Evolutionary conservation across 495 filamentous ascomycete genomes (phyloP), one percentile per base, ranked within the genome.

Genomic region (Trichocladium antarcticum): DNA sequence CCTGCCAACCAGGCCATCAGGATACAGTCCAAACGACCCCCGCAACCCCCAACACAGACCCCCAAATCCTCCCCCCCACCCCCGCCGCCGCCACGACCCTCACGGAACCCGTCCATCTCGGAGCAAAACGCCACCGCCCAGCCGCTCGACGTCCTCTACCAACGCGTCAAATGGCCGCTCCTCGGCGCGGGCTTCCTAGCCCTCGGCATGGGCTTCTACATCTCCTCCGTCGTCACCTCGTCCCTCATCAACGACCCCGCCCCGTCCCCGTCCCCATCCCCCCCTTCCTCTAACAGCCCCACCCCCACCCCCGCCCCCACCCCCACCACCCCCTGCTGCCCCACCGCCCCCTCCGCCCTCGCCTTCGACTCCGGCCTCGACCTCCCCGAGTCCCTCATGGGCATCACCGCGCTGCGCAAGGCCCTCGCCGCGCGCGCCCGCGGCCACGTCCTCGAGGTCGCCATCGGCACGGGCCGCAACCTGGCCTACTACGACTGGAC

Each of bases 391-490:
- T 72, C 69, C 48, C 63, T 79, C 9, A 80, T 78, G 71, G 78
- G 86, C 19, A 67, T 92, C 56, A 73, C 69, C 9, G 55, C 62
- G 8, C 70, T 85, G 48, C 78, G 89, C 15, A 70, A 71, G 29
- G 66, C 74, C 42, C 70, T 96, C 5, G 74, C 78, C 5, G 57
- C 66, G 15, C 64, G 74, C 45, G 88, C 81, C 7, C 68, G 71
- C 14, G 92, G 93, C 1, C 70, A 96, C 63, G 89, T 96, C 5
- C 73, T 95, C 16, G 93, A 98, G 63, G 81, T 89, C 11, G 85
- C 85, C 42, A 84, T 85, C 35, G 93, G 92, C 17, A 94, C 93
- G n/a, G 92, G 93, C 0, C 71, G 90, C 35, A 98, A 96, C 59
- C 60, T 85, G 27, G 69, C 74, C 19, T 95, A 80, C 66, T 97